Percentiles rank a stretch among this genome's conserved stretches.
phyloP scores from a whole-genome alignment of 768 basidiomycete genomes.

The Tylopilus felleus region DNA sequence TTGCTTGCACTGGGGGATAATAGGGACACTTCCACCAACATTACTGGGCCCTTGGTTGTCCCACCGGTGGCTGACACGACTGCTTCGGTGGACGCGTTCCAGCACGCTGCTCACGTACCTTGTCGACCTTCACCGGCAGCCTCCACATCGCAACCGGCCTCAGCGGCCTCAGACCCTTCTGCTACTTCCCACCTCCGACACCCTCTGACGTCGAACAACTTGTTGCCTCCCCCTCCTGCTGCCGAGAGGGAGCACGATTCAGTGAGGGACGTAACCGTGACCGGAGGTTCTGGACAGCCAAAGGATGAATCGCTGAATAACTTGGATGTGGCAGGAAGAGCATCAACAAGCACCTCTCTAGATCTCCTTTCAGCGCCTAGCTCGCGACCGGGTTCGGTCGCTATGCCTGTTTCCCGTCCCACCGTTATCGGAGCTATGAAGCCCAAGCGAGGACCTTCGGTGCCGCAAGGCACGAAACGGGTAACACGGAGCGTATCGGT shows the following conservation, averaged over 20 bases:
- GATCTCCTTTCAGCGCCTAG: background rate
- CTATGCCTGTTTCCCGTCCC: background rate
- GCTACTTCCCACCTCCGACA: background rate
- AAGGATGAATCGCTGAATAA: background rate
- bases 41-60: background rate
- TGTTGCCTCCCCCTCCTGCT: slow-evolving; percentile 4
- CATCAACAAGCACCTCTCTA: background rate
- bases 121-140: background rate
- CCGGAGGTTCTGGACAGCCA: background rate
- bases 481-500: slow-evolving; percentile 30
- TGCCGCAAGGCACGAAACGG: slow-evolving; percentile 14
- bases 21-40: background rate
- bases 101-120: background rate
- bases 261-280: background rate
- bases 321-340: background rate
- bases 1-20: background rate
- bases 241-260: background rate
- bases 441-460: slow-evolving; percentile 14
- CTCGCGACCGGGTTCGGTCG: background rate
- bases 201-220: background rate
- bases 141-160: background rate
- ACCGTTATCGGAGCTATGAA: slow-evolving; percentile 12
- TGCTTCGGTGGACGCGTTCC: slow-evolving; percentile 1
- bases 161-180: background rate
- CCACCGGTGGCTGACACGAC: background rate